Base-by-base conservation (phyloP, 1,284 basidiomycete species). In the Naganishia liquefaciens region DNA sequence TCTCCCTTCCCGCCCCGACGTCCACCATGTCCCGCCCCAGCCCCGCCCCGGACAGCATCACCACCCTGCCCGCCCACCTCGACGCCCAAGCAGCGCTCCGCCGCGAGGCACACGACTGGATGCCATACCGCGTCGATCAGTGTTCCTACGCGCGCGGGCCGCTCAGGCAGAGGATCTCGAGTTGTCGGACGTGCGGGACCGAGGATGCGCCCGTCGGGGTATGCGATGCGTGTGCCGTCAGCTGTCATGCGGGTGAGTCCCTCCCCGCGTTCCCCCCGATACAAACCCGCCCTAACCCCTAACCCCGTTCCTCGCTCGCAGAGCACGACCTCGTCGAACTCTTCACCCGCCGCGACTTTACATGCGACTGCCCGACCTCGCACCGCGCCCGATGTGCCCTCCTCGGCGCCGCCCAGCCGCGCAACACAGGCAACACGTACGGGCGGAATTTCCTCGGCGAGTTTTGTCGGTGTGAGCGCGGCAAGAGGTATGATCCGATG, bases 191-290 rank as follows among this genome's bases (percentile, higher is more conserved):
- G 72, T 77, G 64, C 61, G 73, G 67, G 19, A 46, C 19, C 28
- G 75, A 75, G 28, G 74, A 73, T 44, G 70, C 69, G 9, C 69
- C 71, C 37, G 72, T 73, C 44, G 76, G 76, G 7, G 73, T 77
- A 0, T 79, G 78, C 63, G 79, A 79, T 65, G 76, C 76, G 10
- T 79, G 78, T 68, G 76, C 75, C 3, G 76, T 79, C 39, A 75
- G 74, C 2, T 79, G 78, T 70, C 78, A 79, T 68, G 69, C 74
- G 0, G 75, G 77, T 78, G 51, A 62, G 76, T 70, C 44, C 19
- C n/a, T 15, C 37, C 13, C 15, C n/a, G n/a, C 40, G 0, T 19
- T n/a, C 28, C 21, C 5, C 30, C 30, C 5, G 10, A 33, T 5
- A 33, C 5, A 33, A 33, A 33, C n/a, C n/a, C n/a, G n/a, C n/a